Conservation (phyloP, 345 rosid species). For the Triadica sebifera region DNA sequence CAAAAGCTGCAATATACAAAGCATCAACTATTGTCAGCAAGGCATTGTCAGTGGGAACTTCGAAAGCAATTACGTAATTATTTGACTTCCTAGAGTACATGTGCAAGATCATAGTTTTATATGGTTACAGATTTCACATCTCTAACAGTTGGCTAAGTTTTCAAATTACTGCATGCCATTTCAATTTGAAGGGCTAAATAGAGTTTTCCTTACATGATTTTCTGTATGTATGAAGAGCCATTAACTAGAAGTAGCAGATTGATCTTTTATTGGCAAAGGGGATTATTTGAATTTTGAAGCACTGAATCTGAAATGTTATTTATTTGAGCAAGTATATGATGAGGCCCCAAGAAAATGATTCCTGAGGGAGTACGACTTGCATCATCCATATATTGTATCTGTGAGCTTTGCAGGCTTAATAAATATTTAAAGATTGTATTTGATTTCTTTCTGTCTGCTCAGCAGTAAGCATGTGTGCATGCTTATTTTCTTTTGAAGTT, state of each 20-base stretch:
- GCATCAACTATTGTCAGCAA: conserved; percentile 67
- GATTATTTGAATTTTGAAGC: background rate
- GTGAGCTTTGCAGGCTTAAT: too few relatives aligned
- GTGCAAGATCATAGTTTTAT: background rate
- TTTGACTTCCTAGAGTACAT: background rate
- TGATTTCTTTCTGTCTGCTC: background rate
- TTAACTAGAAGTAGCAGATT: background rate
- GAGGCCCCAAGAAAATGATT: background rate
- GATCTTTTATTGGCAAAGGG: background rate
- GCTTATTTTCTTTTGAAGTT: background rate
- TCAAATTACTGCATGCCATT: background rate
- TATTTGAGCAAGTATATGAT: background rate
- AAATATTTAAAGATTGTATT: background rate
- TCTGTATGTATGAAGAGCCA: background rate
- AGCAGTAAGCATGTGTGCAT: background rate
- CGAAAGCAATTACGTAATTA: conserved; percentile 56
- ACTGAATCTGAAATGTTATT: background rate
- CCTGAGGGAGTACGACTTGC: background rate
- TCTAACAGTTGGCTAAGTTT: background rate
- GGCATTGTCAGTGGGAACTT: conserved; percentile 58
- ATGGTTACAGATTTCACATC: background rate
- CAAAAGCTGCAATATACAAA: conserved; percentile 71
- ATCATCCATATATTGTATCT: background rate
- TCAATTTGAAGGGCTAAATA: background rate
- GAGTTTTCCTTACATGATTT: background rate